phyloP scores from a whole-genome alignment of 2,329 filamentous ascomycete species.

The Diaporthe sp. region DNA sequence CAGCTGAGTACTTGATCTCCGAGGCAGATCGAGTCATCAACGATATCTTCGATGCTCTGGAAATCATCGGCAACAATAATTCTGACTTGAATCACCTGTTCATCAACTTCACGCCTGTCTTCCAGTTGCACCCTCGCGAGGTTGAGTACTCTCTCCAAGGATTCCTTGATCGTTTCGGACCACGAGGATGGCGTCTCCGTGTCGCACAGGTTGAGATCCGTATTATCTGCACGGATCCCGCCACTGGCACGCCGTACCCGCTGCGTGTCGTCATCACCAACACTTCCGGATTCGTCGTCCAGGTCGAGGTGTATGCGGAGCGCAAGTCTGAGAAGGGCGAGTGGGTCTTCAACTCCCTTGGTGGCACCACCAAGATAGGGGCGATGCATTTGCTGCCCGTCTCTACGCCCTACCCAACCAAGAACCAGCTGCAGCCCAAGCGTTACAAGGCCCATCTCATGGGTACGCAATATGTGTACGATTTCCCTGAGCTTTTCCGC shows the following conservation, averaged over 20 bases:
- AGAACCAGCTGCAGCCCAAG: constrained; percentile 99
- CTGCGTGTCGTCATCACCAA: constrained; percentile 97
- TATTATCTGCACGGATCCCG: constrained; percentile 94
- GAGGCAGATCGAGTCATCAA: constrained; percentile 97
- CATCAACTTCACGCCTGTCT: constrained; percentile 98
- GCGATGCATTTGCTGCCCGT: constrained; percentile 95
- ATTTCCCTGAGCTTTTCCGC: constrained; percentile 99
- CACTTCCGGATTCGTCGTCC: constrained; percentile 97
- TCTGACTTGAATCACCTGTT: constrained; percentile 99
- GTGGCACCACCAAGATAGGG: constrained; percentile 93
- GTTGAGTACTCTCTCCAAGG: constrained; percentile 94
- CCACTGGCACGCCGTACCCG: constrained; percentile 87
- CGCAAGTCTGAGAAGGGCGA: constrained; percentile 98
- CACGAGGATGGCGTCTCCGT: constrained; percentile 94
- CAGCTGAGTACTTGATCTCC: constrained; percentile 97
- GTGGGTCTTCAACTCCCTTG: constrained; percentile 98
- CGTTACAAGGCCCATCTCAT: constrained; percentile 99
- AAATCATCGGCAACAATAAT: constrained; percentile 99
- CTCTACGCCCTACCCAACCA: constrained; percentile 93
- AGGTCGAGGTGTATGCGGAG: constrained; percentile 98
- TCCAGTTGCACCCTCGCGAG: constrained; percentile 89
- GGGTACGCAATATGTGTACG: constrained; percentile 99
- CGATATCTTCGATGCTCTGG: constrained; percentile 95
- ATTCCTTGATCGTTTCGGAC: constrained; percentile 96
- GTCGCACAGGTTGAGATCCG: constrained; percentile 98